Conservation (phyloP, 2,329 filamentous ascomycete genomes). For the Microascus cirrosus region DNA sequence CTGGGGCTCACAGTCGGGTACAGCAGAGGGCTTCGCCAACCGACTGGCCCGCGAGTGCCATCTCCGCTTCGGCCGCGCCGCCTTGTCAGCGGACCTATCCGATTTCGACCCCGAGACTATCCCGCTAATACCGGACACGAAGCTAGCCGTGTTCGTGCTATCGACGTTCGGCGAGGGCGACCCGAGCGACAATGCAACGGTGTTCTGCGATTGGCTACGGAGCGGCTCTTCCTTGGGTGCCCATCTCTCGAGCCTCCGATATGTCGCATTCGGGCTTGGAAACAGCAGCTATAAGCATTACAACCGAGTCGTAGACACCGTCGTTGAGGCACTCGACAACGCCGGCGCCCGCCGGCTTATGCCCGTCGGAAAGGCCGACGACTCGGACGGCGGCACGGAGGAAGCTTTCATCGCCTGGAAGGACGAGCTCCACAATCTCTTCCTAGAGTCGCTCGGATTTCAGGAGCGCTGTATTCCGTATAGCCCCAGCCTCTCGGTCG, state of each 20-base stretch:
- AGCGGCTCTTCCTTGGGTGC: too few relatives aligned
- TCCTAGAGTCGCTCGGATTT: too few relatives aligned
- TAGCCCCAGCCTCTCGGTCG: too few relatives aligned
- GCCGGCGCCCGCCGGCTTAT: not conserved
- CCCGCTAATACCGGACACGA: not conserved
- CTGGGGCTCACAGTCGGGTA: not conserved
- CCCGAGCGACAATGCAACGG: slow-evolving; percentile 23
- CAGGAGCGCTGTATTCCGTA: too few relatives aligned
- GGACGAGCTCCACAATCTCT: too few relatives aligned
- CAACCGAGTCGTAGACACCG: not conserved
- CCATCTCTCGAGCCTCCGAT: not conserved
- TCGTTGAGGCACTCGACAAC: not conserved
- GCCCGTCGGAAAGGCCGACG: not conserved
- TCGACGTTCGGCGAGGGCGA: slow-evolving; percentile 28
- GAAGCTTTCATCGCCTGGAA: not conserved
- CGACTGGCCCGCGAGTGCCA: not conserved
- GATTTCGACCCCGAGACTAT: not conserved
- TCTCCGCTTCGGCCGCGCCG: not conserved
- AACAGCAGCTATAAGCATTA: not conserved
- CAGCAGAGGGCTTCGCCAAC: not conserved
- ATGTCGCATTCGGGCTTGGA: not conserved
- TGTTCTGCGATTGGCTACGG: slow-evolving; percentile 12
- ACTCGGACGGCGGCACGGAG: not conserved
- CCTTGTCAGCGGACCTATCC: not conserved
- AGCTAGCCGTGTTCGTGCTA: slow-evolving; percentile 21